A percentile compares a stretch with the other conserved stretches of the same genome.
phyloP scores from a whole-genome alignment of 805 yeast species.

The Ogataea degrootiae region DNA sequence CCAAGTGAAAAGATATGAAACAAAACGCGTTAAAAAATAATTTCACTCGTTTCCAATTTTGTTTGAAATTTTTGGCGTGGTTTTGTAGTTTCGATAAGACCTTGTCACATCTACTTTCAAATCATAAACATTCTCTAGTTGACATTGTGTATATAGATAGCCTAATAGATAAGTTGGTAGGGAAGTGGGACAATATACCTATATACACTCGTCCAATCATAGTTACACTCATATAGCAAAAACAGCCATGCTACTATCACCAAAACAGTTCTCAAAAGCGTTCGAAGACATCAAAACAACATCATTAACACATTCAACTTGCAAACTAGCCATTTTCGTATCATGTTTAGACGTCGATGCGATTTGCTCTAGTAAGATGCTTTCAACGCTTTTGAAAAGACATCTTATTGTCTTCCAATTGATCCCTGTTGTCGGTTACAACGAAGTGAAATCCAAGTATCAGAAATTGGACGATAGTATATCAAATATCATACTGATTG shows the following conservation, averaged over 20 bases:
- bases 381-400: slow-evolving; percentile 65
- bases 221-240: no score
- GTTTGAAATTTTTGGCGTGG: no score
- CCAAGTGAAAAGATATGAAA: no score
- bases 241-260: slow-evolving; percentile 63
- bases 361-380: slow-evolving; percentile 78
- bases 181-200: no score
- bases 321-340: slow-evolving; percentile 80
- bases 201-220: no score
- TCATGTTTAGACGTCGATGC: slow-evolving; percentile 91
- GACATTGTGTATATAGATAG: no score
- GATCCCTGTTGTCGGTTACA: slow-evolving; percentile 89
- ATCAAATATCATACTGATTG: slow-evolving; percentile 70
- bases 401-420: slow-evolving; percentile 84
- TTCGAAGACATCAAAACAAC: slow-evolving; percentile 64
- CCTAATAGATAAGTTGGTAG: no score
- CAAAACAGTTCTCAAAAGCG: slow-evolving; percentile 60
- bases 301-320: slow-evolving; percentile 89
- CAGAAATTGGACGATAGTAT: slow-evolving; percentile 66
- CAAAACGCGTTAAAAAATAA: no score
- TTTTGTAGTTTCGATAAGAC: no score
- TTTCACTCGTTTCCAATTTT: no score
- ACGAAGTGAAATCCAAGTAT: slow-evolving; percentile 67
- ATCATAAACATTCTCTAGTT: no score
- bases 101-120: no score